phyloP scores from a whole-genome alignment of 2,329 filamentous ascomycete genomes.

The Nemania sp. region DNA sequence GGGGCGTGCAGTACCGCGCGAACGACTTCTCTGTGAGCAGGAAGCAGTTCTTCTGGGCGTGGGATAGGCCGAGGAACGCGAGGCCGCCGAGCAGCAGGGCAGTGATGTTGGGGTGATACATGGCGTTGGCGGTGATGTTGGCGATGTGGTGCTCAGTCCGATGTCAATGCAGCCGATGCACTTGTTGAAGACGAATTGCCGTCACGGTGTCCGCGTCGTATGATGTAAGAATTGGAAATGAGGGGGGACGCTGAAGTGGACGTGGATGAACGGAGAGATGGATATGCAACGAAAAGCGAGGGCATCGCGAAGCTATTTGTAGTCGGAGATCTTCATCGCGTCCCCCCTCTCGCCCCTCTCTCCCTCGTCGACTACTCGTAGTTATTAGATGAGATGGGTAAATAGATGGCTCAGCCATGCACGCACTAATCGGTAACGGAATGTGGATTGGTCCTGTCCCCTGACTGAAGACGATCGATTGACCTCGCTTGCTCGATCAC shows the following conservation, averaged over 20 bases:
- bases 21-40: conserved; percentile 23
- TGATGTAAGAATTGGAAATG: not conserved
- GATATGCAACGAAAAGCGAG: not conserved
- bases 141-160: not conserved
- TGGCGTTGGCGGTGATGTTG: not conserved
- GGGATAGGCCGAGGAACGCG: not conserved
- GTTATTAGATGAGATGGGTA: not conserved
- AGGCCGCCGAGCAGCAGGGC: conserved; percentile 16
- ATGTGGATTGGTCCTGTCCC: not conserved
- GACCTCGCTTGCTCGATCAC: not conserved
- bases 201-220: not conserved
- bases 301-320: conserved; percentile 14
- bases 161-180: not conserved
- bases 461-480: not conserved
- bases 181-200: not conserved
- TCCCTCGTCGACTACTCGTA: not conserved
- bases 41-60: conserved; percentile 25
- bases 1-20: conserved; percentile 30
- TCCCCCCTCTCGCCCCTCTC: not conserved
- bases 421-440: not conserved
- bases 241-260: not conserved
- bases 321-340: too few species aligned
- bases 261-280: too few species aligned
- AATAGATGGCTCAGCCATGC: not conserved
- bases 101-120: conserved; percentile 4